These are phyloP conservation scores for Knoxdaviesia capensis DNA, from an alignment of 2,329 filamentous ascomycete genomes.

Conservation along the genomic window DNA sequence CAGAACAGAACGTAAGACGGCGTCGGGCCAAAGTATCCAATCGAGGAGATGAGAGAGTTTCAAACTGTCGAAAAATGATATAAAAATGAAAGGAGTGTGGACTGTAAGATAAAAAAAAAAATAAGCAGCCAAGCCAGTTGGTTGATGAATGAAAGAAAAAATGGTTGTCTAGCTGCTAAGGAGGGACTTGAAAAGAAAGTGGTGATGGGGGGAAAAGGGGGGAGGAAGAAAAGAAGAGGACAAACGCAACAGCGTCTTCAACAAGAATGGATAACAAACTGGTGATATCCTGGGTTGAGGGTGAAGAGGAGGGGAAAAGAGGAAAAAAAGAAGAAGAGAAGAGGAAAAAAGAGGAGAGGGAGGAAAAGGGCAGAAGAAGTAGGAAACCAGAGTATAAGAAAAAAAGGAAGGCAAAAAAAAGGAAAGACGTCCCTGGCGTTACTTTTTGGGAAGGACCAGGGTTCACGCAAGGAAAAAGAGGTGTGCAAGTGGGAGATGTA, in stretches of 20 bases:
- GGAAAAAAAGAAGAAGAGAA: constrained; percentile 8
- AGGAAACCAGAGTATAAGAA: not conserved
- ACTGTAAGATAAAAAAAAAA: constrained; percentile 20
- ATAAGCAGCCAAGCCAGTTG: constrained; percentile 39
- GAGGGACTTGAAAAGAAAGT: no score
- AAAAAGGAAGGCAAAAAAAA: not conserved
- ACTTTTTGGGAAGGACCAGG: no score
- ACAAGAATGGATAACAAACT: constrained; percentile 3
- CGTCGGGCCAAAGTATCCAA: no score
- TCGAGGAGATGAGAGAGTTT: constrained; percentile 1
- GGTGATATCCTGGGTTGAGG: constrained; percentile 3
- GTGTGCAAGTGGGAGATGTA: no score
- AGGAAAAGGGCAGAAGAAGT: not conserved
- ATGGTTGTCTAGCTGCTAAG: constrained; percentile 6
- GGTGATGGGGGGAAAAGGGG: not conserved
- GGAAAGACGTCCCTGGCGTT: no score
- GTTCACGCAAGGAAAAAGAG: no score
- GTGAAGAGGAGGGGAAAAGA: constrained; percentile 10
- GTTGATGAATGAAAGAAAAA: constrained; percentile 20
- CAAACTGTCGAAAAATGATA: not conserved
- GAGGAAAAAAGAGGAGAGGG: not conserved
- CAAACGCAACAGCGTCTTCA: constrained; percentile 2
- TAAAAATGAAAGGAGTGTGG: constrained; percentile 2
- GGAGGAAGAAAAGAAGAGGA: constrained; percentile 4
- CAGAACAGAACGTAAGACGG: no score